A percentile compares a stretch with the other conserved stretches of the same genome.
Evolutionary conservation across 108 stramenopile species (phyloP).

Genomic region (Skeletonema tropicum): DNA sequence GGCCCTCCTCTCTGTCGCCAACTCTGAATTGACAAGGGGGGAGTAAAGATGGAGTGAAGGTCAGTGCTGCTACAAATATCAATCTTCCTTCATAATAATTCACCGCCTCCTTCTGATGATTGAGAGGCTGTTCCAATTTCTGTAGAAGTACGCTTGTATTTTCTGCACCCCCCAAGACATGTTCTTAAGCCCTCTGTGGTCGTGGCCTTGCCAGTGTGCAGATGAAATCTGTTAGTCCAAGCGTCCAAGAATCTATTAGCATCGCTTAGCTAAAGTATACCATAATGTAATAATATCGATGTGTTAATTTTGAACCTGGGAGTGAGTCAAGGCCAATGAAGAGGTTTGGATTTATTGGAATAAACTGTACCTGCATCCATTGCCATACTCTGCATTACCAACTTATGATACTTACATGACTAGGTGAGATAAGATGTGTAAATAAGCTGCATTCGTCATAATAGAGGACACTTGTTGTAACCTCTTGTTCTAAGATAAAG

Average conservation of each 20-base stretch:
- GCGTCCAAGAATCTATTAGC: constrained; percentile 7
- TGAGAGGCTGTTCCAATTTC: neutral
- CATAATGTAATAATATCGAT: constrained; percentile 5
- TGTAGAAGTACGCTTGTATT: constrained; percentile 2
- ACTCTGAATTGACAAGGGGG: constrained; percentile 20
- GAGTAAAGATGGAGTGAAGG: neutral
- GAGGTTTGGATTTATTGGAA: no score
- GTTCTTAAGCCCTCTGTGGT: neutral
- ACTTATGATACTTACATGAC: no score
- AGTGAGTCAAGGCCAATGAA: no score
- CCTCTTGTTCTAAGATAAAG: no score
- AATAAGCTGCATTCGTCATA: no score
- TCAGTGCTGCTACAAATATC: neutral
- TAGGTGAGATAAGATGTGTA: no score
- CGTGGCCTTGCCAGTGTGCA: neutral
- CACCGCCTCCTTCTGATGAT: neutral
- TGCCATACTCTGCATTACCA: no score
- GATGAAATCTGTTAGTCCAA: neutral
- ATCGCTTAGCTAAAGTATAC: constrained; percentile 6
- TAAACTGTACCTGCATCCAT: no score
- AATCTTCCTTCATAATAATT: neutral
- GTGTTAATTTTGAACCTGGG: neutral
- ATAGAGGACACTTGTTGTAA: no score
- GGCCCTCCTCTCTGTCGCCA: constrained; percentile 26
- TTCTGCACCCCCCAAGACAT: neutral